A percentile compares a stretch with the other conserved stretches of the same genome.
phyloP scores from a whole-genome alignment of 1,139 yeast genomes.

The Lodderomyces jiufengensis region DNA sequence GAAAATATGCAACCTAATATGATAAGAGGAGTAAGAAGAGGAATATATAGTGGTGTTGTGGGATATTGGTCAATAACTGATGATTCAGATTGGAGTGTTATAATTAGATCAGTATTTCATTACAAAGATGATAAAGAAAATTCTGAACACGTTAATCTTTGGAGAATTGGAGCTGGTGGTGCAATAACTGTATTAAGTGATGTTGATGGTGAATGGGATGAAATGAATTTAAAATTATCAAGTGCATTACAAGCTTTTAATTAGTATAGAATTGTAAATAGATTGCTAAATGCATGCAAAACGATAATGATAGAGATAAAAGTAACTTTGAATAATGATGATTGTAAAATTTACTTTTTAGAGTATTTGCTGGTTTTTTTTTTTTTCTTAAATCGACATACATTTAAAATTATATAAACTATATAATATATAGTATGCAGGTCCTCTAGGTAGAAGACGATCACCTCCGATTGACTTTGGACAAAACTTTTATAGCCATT shows the following conservation, averaged over 20 bases:
- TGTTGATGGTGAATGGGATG: constrained; percentile 83
- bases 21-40: constrained; percentile 57
- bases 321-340: too few relatives aligned
- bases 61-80: constrained; percentile 94
- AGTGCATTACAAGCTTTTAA: constrained; percentile 71
- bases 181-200: constrained; percentile 92
- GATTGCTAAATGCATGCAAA: neutral
- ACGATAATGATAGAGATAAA: too few relatives aligned
- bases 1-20: constrained; percentile 41
- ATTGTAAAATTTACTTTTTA: too few relatives aligned
- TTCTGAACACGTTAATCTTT: constrained; percentile 29
- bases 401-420: too few relatives aligned
- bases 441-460: too few relatives aligned
- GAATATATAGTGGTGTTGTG: constrained; percentile 89
- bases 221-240: constrained; percentile 76
- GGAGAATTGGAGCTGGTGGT: constrained; percentile 98
- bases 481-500: too few relatives aligned
- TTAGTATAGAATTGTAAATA: constrained; percentile 8
- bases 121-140: constrained; percentile 51
- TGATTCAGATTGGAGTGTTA: constrained; percentile 94
- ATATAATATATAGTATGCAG: too few relatives aligned
- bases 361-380: too few relatives aligned
- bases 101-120: constrained; percentile 78
- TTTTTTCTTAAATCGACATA: too few relatives aligned
- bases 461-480: too few relatives aligned